These are phyloP conservation scores for Plasmodium fragile DNA, from an alignment of 169 alveolate species.

Conservation along the genomic window DNA sequence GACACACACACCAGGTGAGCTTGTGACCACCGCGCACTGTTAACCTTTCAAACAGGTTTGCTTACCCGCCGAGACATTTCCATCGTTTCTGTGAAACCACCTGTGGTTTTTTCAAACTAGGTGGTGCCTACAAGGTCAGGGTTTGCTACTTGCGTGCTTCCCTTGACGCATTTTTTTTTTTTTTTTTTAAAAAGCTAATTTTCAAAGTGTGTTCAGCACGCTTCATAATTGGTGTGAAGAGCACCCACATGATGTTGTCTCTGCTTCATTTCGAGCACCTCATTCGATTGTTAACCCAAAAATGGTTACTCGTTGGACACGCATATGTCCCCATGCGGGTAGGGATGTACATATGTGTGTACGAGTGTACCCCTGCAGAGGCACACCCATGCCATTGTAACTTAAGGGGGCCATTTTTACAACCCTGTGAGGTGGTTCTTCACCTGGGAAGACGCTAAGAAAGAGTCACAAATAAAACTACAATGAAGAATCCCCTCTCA, in stretches of 20 bases:
- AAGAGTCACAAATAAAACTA: neutral
- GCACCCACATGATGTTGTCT: neutral
- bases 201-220: neutral
- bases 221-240: neutral
- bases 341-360: neutral
- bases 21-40: neutral
- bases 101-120: neutral
- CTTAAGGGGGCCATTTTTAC: neutral
- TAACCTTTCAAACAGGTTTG: neutral
- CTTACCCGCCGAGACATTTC: neutral
- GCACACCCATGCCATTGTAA: neutral
- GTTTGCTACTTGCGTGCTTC: neutral
- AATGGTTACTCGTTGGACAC: neutral
- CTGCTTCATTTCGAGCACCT: neutral
- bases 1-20: neutral
- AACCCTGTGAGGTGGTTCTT: neutral
- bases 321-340: neutral
- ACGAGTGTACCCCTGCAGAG: neutral
- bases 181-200: neutral
- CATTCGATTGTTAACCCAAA: neutral
- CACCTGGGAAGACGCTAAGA: neutral
- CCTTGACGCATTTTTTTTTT: neutral
- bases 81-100: neutral
- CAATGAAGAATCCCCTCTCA: neutral
- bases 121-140: neutral